Evolutionary conservation across 2,329 filamentous ascomycete genomes (phyloP).

Genomic region (Chlorencoelia australis): DNA sequence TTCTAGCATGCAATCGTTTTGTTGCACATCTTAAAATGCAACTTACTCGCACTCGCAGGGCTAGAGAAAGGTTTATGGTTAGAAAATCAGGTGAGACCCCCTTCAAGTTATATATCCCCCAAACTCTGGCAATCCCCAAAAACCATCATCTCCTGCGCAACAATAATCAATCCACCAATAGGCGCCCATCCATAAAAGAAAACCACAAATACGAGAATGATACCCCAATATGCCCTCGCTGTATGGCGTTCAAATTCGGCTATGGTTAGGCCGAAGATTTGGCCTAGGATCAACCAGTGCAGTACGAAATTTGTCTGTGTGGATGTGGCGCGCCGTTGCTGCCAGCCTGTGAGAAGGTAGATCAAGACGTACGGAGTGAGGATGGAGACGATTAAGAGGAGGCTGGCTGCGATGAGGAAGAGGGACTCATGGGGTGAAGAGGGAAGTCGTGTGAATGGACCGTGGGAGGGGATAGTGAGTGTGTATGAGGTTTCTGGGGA

Average conservation of each 20-base stretch:
- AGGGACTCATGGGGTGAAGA: not conserved
- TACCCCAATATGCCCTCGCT: not conserved
- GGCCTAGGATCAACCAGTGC: not conserved
- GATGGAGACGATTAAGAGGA: not conserved
- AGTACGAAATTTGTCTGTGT: not conserved
- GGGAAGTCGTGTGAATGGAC: not conserved
- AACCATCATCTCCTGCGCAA: constrained; percentile 1
- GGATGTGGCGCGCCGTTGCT: not conserved
- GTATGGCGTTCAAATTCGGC: constrained; percentile 1
- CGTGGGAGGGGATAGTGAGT: not conserved
- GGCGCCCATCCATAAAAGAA: not conserved
- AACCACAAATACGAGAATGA: not conserved
- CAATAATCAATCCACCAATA: not conserved
- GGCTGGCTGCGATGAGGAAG: not conserved
- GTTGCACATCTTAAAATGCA: no score
- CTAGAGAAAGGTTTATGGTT: no score
- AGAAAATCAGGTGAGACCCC: no score
- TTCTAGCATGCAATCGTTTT: no score
- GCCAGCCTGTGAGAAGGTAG: not conserved
- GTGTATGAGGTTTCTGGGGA: not conserved
- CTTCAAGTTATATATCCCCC: no score
- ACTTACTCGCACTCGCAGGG: no score
- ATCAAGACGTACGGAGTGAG: not conserved
- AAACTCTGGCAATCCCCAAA: not conserved
- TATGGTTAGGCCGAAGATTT: not conserved